Conservation (phyloP, 116 monocot species). For the Papilionanthe hybrid region DNA sequence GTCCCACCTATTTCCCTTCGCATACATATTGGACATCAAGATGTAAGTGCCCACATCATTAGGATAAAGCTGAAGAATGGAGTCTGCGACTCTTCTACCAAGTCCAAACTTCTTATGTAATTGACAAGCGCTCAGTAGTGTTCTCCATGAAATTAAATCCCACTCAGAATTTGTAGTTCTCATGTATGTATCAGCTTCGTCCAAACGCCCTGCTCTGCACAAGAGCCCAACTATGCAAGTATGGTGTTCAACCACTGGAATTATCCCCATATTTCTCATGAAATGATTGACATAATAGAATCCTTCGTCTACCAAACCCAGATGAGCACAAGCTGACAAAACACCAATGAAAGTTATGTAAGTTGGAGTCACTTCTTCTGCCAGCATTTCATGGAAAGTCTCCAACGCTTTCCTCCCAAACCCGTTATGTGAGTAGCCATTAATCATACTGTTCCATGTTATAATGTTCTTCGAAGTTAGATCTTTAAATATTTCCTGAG, state of each 20-base stretch:
- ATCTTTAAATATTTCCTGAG: constrained; percentile 25
- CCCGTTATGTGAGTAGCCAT: constrained; percentile 44
- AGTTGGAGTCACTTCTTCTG: constrained; percentile 26
- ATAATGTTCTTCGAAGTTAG: constrained; percentile 33
- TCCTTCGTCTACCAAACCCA: constrained; percentile 44
- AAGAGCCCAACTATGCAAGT: constrained; percentile 52
- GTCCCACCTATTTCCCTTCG: constrained; percentile 51
- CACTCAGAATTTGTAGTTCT: constrained; percentile 26
- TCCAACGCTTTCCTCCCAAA: constrained; percentile 51
- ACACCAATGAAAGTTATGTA: constrained; percentile 54
- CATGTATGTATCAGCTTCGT: constrained; percentile 45
- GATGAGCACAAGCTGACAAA: constrained; percentile 45
- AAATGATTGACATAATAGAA: constrained; percentile 39
- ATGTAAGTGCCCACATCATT: constrained; percentile 55
- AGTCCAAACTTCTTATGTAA: constrained; percentile 38
- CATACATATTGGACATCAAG: constrained; percentile 54
- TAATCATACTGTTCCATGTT: constrained; percentile 67
- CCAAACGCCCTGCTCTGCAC: constrained; percentile 32
- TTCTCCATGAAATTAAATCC: constrained; percentile 59
- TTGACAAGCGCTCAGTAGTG: constrained; percentile 46
- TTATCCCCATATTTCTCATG: constrained; percentile 36
- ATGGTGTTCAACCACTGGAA: constrained; percentile 52
- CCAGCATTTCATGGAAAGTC: constrained; percentile 45
- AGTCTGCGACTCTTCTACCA: constrained; percentile 40
- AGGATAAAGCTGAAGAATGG: constrained; percentile 42